Evolutionary conservation across 441 rosid species (phyloP), one percentile per base, ranked within the genome.

Genomic region (Erysimum cheiri): DNA sequence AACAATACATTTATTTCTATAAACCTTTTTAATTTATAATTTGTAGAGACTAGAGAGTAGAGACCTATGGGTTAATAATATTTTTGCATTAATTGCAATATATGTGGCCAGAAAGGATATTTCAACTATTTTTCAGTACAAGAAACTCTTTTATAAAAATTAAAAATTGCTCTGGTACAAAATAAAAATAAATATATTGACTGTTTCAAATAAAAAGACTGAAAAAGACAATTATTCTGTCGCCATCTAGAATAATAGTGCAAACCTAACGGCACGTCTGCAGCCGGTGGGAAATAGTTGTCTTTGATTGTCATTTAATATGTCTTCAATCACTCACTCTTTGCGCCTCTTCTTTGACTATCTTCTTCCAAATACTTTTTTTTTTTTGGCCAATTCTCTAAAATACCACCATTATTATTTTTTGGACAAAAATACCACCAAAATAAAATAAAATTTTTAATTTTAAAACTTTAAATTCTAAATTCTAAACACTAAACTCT

Each of bases 201-300:
- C 17, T 31, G 33, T 7, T 72, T 72, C 52, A 72, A 19, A 31
- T 22, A 22, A 1, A 43, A 24, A 15, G 8, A 60, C 11, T 2
- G 3, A 3, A 60, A 73, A 14, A 56, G 78, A 74, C 70, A 75
- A 69, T 3, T 3, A 69, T 75, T 39, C 55, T 47, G 78, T 69
- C 74, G 66, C 53, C 14, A 12, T 75, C 74, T 12, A 55, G 52
- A 54, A 47, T 53, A 54, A 62, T 64, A 26, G 24, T 22, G 24
- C 70, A 75, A 75, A 68, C 74, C 66, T 28, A 69, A 69, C 47
- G 65, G 70, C 70, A 75, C 61, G 74, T 68, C 40, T 75, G 66
- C 1, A 69, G 78, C 64, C 67, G 78, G 72, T 74, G 78, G 68
- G 46, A 73, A 64, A 65, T 60, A 67, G 67, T 66, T 60, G 48